These are phyloP conservation scores for Acacia acuminata DNA, from an alignment of 306 rosid genomes.

Conservation along the genomic window DNA sequence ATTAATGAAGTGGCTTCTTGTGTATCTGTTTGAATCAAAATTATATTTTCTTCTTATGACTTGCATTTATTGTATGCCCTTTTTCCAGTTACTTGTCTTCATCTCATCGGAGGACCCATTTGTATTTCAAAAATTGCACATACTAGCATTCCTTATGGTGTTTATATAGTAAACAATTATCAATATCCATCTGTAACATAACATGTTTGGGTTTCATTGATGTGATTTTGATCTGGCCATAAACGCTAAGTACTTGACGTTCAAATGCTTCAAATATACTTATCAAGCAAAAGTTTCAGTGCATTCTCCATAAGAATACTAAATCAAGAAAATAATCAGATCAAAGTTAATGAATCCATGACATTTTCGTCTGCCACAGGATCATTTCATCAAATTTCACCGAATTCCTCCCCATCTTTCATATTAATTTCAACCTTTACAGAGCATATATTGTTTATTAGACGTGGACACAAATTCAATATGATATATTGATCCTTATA, in stretches of 20 bases:
- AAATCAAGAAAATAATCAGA: background rate
- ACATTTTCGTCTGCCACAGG: background rate
- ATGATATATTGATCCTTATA: background rate
- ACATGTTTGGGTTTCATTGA: background rate
- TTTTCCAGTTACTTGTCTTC: background rate
- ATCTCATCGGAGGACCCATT: background rate
- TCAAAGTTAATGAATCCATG: background rate
- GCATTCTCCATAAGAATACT: background rate
- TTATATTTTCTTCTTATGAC: constrained; percentile 3
- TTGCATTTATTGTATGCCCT: background rate
- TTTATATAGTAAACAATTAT: no score
- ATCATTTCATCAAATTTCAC: background rate
- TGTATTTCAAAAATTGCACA: background rate
- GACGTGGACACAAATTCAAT: background rate
- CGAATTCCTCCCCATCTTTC: background rate
- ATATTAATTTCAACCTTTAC: background rate
- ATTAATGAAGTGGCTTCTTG: constrained; percentile 24
- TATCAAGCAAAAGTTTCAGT: background rate
- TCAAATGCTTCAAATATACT: background rate
- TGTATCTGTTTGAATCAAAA: constrained; percentile 33
- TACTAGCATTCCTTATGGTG: background rate
- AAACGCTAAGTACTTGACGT: background rate
- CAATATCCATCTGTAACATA: background rate
- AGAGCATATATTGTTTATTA: background rate
- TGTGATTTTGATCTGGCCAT: background rate